A percentile compares a stretch with the other conserved stretches of the same genome.
These are phyloP conservation scores for Arthrobotrys conoides DNA, from an alignment of 2,329 filamentous ascomycete genomes.

Conservation along the genomic window DNA sequence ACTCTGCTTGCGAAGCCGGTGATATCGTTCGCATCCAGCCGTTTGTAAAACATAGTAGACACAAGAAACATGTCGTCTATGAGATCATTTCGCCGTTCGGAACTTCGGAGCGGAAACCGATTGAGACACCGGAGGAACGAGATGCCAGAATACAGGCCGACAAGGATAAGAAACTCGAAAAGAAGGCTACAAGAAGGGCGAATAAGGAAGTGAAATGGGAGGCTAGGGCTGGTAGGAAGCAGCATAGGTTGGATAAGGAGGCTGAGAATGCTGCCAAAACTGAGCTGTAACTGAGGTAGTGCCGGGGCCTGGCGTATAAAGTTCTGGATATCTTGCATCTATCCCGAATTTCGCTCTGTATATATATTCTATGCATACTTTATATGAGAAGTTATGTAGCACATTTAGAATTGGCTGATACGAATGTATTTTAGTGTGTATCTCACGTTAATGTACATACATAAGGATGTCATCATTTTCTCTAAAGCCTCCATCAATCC, in stretches of 20 bases:
- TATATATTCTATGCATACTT: neutral
- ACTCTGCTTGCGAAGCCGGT: conserved; percentile 79
- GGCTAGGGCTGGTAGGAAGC: conserved; percentile 64
- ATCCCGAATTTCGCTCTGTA: neutral
- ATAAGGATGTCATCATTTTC: neutral
- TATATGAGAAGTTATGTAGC: conserved; percentile 8
- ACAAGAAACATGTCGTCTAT: conserved; percentile 81
- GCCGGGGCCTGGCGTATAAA: neutral
- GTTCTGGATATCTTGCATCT: neutral
- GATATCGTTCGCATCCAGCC: conserved; percentile 81
- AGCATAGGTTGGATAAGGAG: conserved; percentile 61
- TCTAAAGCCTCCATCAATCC: neutral
- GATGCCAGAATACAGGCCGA: conserved; percentile 70
- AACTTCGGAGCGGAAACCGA: conserved; percentile 74
- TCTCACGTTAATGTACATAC: neutral
- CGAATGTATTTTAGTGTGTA: neutral
- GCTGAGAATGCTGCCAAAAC: conserved; percentile 36
- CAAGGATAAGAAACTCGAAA: conserved; percentile 73
- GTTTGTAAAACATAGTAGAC: conserved; percentile 76
- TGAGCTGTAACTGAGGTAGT: neutral
- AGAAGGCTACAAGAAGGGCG: conserved; percentile 59
- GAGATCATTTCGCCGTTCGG: conserved; percentile 81
- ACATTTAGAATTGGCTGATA: conserved; percentile 11
- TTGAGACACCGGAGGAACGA: conserved; percentile 77
- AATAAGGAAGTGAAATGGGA: conserved; percentile 63